Base-by-base conservation (phyloP, 345 rosid genomes). In the Sisymbrium altissimum region DNA sequence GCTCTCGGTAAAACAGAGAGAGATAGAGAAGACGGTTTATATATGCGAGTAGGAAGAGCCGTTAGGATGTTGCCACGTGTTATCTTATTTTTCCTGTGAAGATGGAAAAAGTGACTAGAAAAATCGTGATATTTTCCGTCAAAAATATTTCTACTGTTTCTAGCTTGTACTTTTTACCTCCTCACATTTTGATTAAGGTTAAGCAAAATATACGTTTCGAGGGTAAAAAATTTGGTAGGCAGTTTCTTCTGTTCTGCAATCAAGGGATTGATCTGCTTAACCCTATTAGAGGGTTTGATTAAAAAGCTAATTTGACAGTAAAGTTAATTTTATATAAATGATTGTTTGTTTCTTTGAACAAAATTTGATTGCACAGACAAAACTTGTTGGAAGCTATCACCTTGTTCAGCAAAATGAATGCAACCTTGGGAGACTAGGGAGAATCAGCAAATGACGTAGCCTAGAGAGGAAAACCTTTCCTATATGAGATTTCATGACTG, bases 321-420 rank as follows among this genome's bases (percentile, higher is more conserved):
- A 32, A n/a, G 48, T 9, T 9, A 27, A 9, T 8, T 12, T 54
- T 27, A 27, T 30, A 44, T 18, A 14, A 66, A 41, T 58, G 44
- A 10, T 4, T 55, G 39, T 57, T 52, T 61, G 46, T 57, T 52
- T 30, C 3, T 73, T 30, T 48, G 18, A 68, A 80, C 78, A 91
- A 91, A 90, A 91, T 81, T 82, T 91, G 83, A 83, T 93, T 74
- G 91, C 96, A 55, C 83, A 75, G 19, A 81, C 87, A 6, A 84
- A 79, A 82, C 87, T 91, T 33, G 83, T 91, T 61, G 92, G 89
- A 71, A 93, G 88, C 77, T 84, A 12, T 84, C 75, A 85, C 66
- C 68, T 83, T 29, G 55, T 93, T 44, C 85, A 78, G 66, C n/a
- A 78, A 82, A 71, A 89, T 91, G 91, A 90, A 91, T 71, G 82